Evolutionary conservation across 148 eudicot genomes (phyloP).

Genomic region (Camellia japonica): DNA sequence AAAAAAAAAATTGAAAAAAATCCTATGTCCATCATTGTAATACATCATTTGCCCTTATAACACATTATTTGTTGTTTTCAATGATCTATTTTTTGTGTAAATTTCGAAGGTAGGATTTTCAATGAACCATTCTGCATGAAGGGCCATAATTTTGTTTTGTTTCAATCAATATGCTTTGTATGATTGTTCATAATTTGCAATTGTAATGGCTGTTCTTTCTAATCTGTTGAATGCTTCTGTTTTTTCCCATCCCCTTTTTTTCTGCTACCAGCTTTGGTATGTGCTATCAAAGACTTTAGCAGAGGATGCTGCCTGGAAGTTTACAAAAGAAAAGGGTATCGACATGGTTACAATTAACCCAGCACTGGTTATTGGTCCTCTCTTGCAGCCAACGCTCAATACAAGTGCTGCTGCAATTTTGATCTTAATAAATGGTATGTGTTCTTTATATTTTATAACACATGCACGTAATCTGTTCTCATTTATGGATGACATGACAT

Average conservation of each 20-base stretch:
- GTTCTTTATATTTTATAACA: background rate
- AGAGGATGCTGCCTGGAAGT: conserved; percentile 24
- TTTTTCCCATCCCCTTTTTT: background rate
- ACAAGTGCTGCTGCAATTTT: conserved; percentile 19
- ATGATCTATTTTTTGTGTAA: too few relatives aligned
- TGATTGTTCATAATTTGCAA: background rate
- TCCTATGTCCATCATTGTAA: too few relatives aligned
- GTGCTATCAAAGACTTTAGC: conserved; percentile 24
- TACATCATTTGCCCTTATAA: too few relatives aligned
- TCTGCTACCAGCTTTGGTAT: conserved; percentile 13
- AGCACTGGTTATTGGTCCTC: conserved; percentile 34
- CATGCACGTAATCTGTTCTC: background rate
- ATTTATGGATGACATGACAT: background rate
- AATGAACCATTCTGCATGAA: too few relatives aligned
- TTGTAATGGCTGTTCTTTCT: background rate
- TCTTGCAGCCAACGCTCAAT: conserved; percentile 36
- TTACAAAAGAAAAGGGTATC: conserved; percentile 13
- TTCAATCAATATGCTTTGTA: background rate
- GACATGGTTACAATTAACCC: conserved; percentile 27
- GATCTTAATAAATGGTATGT: conserved; percentile 25
- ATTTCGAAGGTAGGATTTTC: too few relatives aligned
- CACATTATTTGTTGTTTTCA: too few relatives aligned
- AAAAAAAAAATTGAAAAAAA: too few relatives aligned
- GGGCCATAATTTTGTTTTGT: too few relatives aligned
- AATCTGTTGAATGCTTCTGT: background rate